Evolutionary conservation across 2,329 filamentous ascomycete genomes (phyloP), one percentile per base, ranked within the genome.

Genomic region (Talaromyces sp.): DNA sequence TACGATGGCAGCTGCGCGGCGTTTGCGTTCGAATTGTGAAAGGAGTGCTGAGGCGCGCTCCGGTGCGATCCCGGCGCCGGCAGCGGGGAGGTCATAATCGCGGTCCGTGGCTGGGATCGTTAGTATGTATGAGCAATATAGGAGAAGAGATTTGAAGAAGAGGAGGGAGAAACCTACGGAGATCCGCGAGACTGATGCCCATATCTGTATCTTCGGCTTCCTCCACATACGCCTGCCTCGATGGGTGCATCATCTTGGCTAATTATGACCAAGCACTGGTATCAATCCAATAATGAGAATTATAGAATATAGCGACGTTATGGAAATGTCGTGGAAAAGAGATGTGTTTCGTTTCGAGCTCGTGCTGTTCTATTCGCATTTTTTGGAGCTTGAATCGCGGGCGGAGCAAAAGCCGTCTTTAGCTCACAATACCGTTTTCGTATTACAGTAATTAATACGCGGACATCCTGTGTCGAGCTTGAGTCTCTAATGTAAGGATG

Each of bases 201-300:
- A 83, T 85, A 57, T 83, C 82, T 62, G 81, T 81, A 71, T 89
- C 85, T 9, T 50, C 61, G 62, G 84, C 79, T 74, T 97, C 94
- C 84, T 98, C 94, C 69, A 98, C 93, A 79, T 96, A 97, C 49
- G 94, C 94, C 79, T 94, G 90, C 70, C 95, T 87, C 77, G 94
- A 88, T 66, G 94, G 94, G 82, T 97, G 94, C 82, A 96, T 85
- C 76, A 80, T 85, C 75, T 74, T 79, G 72, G 68, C 33, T 22
- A 25, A 9, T 41, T 2, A 25, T 1, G 15, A 15, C 33, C 6
- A 50, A 17, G 8, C 25, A 33, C 27, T 50, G 9, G 10, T 60
- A 60, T 33, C 1, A 17, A 4, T 33, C 1, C 27, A 5, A 52
- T 33, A 31, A 11, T 1, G 15, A 33, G 8, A 8, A n/a, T n/a